Evolutionary conservation across 2,329 filamentous ascomycete genomes (phyloP), one percentile per base, ranked within the genome.

Genomic region (Penicillium sp.): DNA sequence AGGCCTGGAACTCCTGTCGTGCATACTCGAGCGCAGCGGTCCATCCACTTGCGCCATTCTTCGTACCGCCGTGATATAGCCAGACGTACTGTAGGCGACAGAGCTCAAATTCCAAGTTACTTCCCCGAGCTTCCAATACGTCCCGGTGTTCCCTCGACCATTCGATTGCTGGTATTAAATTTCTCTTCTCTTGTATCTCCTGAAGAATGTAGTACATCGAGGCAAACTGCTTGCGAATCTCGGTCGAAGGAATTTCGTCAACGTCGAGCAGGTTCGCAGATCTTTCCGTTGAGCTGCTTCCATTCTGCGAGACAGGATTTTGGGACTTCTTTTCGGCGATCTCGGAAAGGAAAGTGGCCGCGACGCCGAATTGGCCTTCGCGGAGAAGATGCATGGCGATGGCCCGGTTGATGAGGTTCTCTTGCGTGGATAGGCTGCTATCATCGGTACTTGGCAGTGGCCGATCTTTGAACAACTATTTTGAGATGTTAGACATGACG

Each of bases 301-400:
- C 41, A 4, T 39, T 45, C 19, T 34, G 41, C 2, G 36, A 16
- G 10, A 16, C 16, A n/a, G 19, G 35, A 16, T 27, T 30, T 2
- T 66, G 52, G 57, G 71, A 58, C 67, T 75, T 73, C 52, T 75
- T 72, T 19, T 74, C 67, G 46, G 75, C 71, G 27, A 80, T 81
- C 75, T 97, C 93, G 12, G 80, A 75, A 41, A 95, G 81, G 61
- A 99, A 96, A 1, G 85, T 89, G 13, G 85, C 83, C 11, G 92
- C 92, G 2, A 95, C 91, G 18, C 79, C 80, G 69, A 99, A 99
- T 65, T 95, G 88, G 41, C 93, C 93, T 72, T 97, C 92, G 34
- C 93, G 88, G 33, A 99, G 80, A 18, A 99, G 80, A 66, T 99
- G 93, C 90, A 97, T 96, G 9, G 88, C 88, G 60, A 99, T 95